Base-by-base conservation (phyloP, 2,329 filamentous ascomycete species). In the Fusarium euwallaceae region DNA sequence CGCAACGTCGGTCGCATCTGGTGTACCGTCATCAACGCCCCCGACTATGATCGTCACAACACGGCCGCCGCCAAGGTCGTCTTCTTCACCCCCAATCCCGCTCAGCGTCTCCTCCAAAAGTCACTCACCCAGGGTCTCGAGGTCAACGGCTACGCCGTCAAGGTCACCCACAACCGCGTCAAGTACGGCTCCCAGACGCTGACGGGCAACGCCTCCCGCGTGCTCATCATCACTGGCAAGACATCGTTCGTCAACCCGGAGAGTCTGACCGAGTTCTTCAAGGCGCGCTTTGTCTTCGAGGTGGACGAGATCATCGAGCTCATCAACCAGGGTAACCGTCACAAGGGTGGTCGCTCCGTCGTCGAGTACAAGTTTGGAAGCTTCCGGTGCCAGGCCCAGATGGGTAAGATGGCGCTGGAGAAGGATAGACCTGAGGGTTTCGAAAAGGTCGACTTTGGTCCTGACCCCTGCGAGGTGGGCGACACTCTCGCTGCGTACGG, bases 311-410 rank as follows among this genome's bases (percentile, higher is more conserved):
- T 88, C 63, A 72, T 81, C 4, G 74, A 66, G 4, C 63, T 79
- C 20, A 78, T 85, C 22, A 75, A 80, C 39, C 66, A 72, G 29
- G 79, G 69, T 0, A 70, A 71, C 1, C 17, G 39, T 7, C n/a
- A 66, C n/a, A 70, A 60, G 27, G 65, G 74, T 0, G 74, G 74
- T 1, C 79, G 81, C 24, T 76, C 76, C 0, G 82, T 86, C 3
- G 71, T 88, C 16, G 88, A 90, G 81, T 88, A 86, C 73, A 83
- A 85, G 12, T 91, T 91, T 72, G 87, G 87, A 0, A 89, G 87
- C 65, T 90, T 85, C 67, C 85, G 88, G 1, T 88, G 86, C 79
- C 89, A 91, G 83, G 83, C 88, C 0, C 85, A 89, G 80, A 84
- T 86, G 61, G 88, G 85, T 1, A 83, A 84, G 77, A 83, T 83